A percentile compares a stretch with the other conserved stretches of the same genome.
These are phyloP conservation scores for Hirsutella rhossiliensis DNA, from an alignment of 2,329 filamentous ascomycete genomes.

Conservation along the genomic window DNA sequence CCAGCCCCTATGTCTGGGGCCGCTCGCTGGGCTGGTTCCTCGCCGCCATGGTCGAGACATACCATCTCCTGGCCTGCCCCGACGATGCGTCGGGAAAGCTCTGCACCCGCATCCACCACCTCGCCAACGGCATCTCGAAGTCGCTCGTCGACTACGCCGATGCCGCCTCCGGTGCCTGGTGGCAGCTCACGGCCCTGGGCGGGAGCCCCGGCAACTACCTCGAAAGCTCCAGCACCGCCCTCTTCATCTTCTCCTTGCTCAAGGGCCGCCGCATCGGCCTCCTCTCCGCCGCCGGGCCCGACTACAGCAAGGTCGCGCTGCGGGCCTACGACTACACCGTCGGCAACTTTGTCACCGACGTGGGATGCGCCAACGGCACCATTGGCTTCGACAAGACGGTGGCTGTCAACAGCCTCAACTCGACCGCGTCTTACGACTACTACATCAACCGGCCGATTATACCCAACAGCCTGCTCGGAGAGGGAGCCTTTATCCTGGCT, in stretches of 20 bases:
- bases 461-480: slow-evolving; percentile 25
- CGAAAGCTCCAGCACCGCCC: slow-evolving; percentile 45
- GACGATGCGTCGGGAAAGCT: background rate
- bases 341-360: slow-evolving; percentile 29
- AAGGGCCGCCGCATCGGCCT: slow-evolving; percentile 5
- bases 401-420: slow-evolving; percentile 27
- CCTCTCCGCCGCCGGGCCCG: slow-evolving; percentile 1
- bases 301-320: slow-evolving; percentile 10
- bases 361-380: slow-evolving; percentile 22
- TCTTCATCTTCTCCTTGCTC: slow-evolving; percentile 36
- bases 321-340: slow-evolving; percentile 23
- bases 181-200: slow-evolving; percentile 36
- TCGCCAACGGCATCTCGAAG: background rate
- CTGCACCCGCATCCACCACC: slow-evolving; percentile 9
- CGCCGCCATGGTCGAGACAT: slow-evolving; percentile 35
- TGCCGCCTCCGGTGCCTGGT: slow-evolving; percentile 40
- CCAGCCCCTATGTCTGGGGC: slow-evolving; percentile 40
- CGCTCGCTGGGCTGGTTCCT: slow-evolving; percentile 42
- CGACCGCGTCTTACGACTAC: slow-evolving; percentile 26
- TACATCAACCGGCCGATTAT: slow-evolving; percentile 21
- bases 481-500: slow-evolving; percentile 23
- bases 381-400: slow-evolving; percentile 27
- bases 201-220: slow-evolving; percentile 45
- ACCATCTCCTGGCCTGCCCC: slow-evolving; percentile 26
- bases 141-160: slow-evolving; percentile 23